Evolutionary conservation across 768 basidiomycete species (phyloP), one percentile per base, ranked within the genome.

Genomic region (Pleurotus tuoliensis): DNA sequence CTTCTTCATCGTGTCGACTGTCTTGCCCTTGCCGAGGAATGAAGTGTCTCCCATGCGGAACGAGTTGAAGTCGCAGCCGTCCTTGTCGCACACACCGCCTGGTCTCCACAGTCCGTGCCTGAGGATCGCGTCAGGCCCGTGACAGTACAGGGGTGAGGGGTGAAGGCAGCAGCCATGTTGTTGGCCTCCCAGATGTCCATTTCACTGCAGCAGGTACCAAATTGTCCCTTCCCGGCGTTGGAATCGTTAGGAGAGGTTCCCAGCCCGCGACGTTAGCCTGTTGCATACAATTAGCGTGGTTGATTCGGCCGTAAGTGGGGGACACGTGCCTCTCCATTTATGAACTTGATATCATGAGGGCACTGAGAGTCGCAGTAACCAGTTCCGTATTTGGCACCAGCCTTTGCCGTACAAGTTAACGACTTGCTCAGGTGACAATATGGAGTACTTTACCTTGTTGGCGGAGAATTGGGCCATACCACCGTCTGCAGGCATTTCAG

Each of bases 361-460:
- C 76, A 76, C 67, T 76, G 76, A 22, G 76, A 69, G 62, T 76
- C 76, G 65, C 76, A 76, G 67, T 76, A 77, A n/a, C 76, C 76
- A n/a, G 76, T 76, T 47, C 75, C 75, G 67, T 71, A 76, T 64
- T 75, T 70, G 60, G 75, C 71, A 56, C 74, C 75, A 37, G 75
- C 73, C 51, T 52, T 13, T 25, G 24, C 1, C 18, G 4, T 2
- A 2, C 9, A 13, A 6, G 16, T 25, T 5, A 20, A 20, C 13
- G 24, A 18, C 24, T 8, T 6, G 16, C 15, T 25, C 2, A 24
- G 13, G 5, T 22, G 5, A 22, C 24, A 20, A 12, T 47, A 15
- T 8, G 22, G 13, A 47, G 1, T 34, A 24, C 34, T 49, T 43
- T 27, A 45, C 73, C 70, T 73, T 73, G 71, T 77, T 76, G 64